A percentile compares a stretch with the other conserved stretches of the same genome.
phyloP scores from a whole-genome alignment of 129 eudicot genomes.

The Flaveria sonorensis region DNA sequence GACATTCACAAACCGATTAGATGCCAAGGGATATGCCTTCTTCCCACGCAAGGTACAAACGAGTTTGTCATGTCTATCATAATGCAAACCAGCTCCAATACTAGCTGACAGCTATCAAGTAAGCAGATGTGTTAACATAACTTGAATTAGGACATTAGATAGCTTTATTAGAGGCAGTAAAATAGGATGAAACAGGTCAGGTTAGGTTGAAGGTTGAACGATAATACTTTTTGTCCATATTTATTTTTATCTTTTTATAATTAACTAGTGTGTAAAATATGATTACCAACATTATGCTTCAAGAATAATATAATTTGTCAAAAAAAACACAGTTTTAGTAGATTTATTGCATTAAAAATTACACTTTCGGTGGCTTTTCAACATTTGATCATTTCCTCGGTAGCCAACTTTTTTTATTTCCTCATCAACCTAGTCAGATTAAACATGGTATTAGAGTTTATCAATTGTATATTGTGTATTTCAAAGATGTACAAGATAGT shows the following conservation, averaged over 20 bases:
- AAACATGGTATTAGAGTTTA: too few relatives aligned
- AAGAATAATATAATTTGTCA: not conserved
- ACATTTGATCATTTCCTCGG: not conserved
- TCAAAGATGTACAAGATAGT: too few relatives aligned
- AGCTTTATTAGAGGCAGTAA: not conserved
- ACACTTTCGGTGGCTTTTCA: not conserved
- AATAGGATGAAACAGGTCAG: not conserved
- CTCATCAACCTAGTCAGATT: not conserved
- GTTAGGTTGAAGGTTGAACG: not conserved
- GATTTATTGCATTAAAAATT: not conserved
- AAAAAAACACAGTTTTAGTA: not conserved
- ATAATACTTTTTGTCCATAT: not conserved
- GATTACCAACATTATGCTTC: not conserved
- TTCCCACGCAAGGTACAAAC: slow-evolving; percentile 61
- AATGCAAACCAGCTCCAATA: slow-evolving; percentile 74
- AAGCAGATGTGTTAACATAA: slow-evolving; percentile 10
- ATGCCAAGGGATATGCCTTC: slow-evolving; percentile 65
- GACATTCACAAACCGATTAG: slow-evolving; percentile 49
- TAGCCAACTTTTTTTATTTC: not conserved
- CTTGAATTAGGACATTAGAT: not conserved
- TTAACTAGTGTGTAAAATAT: not conserved
- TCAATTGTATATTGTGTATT: too few relatives aligned
- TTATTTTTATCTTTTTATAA: not conserved
- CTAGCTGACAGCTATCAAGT: slow-evolving; percentile 53
- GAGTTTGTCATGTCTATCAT: slow-evolving; percentile 55